Evolutionary conservation across 2,329 filamentous ascomycete species (phyloP).

Genomic region (Rugonectria rugulosa): DNA sequence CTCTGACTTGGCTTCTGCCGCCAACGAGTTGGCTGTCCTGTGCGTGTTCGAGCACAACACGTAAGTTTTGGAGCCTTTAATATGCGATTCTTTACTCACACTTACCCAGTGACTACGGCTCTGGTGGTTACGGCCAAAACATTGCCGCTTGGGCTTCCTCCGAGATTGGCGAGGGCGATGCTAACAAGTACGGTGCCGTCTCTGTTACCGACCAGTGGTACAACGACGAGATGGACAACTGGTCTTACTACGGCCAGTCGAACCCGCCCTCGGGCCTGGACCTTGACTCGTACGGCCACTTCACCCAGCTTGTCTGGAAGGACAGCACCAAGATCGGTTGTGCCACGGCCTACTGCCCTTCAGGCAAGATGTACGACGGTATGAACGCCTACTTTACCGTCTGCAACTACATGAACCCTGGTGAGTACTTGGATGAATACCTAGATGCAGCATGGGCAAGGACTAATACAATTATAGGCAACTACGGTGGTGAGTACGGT

Average conservation of each 20-base stretch:
- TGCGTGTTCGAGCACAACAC: slow-evolving; percentile 81
- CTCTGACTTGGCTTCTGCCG: slow-evolving; percentile 67
- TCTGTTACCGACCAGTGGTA: slow-evolving; percentile 89
- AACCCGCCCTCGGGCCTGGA: slow-evolving; percentile 64
- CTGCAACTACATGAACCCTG: slow-evolving; percentile 81
- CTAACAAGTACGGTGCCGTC: slow-evolving; percentile 65
- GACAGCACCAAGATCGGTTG: slow-evolving; percentile 48
- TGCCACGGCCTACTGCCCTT: slow-evolving; percentile 75
- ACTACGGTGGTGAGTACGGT: slow-evolving; percentile 59
- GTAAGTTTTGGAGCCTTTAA: slow-evolving; percentile 57
- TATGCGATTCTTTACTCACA: slow-evolving; percentile 41
- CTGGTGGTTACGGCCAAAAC: slow-evolving; percentile 86
- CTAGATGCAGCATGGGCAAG: too few species aligned
- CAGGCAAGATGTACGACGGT: slow-evolving; percentile 57
- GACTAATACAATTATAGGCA: slow-evolving; percentile 48
- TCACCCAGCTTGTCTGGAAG: slow-evolving; percentile 55
- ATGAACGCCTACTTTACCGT: slow-evolving; percentile 75
- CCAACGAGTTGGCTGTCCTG: slow-evolving; percentile 66
- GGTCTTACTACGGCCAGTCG: slow-evolving; percentile 65
- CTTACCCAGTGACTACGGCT: slow-evolving; percentile 58
- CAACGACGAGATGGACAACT: slow-evolving; percentile 74
- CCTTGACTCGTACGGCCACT: slow-evolving; percentile 71
- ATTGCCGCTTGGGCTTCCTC: slow-evolving; percentile 71
- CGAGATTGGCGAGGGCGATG: slow-evolving; percentile 44
- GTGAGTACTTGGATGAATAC: slow-evolving; percentile 60